Conservation (phyloP, 768 basidiomycete genomes). For the Pleurotus djamor region DNA sequence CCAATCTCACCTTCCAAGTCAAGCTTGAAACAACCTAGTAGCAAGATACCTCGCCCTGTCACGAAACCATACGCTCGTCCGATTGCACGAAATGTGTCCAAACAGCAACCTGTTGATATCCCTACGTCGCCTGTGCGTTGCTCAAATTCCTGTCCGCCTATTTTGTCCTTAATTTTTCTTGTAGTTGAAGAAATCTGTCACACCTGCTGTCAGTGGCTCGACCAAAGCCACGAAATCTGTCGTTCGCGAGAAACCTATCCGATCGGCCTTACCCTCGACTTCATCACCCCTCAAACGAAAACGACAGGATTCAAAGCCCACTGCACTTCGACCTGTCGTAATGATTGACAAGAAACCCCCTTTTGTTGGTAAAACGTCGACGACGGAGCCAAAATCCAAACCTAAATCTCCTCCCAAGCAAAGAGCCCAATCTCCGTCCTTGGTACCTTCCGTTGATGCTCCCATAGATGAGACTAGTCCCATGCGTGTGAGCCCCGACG, state of each 20-base stretch:
- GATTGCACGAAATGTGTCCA: slow-evolving; percentile 1
- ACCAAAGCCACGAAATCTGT: not conserved
- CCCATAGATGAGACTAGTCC: not conserved
- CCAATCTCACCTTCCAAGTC: slow-evolving; percentile 34
- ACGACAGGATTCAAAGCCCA: not conserved
- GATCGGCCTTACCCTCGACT: not conserved
- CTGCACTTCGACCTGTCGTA: not conserved
- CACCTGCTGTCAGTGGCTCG: too few species aligned
- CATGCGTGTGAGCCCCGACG: not conserved
- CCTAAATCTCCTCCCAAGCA: not conserved
- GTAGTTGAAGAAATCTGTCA: too few species aligned
- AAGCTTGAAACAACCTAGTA: slow-evolving; percentile 44
- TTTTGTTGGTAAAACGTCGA: too few species aligned
- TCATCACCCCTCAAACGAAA: slow-evolving; percentile 4
- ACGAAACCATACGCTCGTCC: slow-evolving; percentile 57
- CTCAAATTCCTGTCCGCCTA: not conserved
- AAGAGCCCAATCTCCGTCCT: not conserved
- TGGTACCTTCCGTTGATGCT: not conserved
- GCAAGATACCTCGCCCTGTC: slow-evolving; percentile 61
- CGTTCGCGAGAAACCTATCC: not conserved
- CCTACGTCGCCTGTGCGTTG: too few species aligned
- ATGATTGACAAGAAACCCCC: not conserved
- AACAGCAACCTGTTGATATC: too few species aligned
- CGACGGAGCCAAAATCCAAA: too few species aligned
- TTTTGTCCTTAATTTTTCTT: not conserved